Conservation (phyloP, 805 yeast genomes). For the Cyberlindnera mycetangii region DNA sequence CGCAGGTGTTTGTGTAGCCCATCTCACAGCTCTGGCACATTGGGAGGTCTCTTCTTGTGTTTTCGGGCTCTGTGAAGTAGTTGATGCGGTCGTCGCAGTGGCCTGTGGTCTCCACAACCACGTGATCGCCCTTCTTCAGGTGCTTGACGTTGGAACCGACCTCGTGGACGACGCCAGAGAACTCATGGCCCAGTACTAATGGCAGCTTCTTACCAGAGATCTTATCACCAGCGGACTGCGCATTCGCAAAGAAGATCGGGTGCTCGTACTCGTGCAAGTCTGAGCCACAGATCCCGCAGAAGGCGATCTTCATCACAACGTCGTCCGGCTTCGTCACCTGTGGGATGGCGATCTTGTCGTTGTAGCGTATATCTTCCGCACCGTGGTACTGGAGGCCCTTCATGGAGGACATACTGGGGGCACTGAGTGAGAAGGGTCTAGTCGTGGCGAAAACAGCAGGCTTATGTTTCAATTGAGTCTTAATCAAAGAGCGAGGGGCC, state of each 20-base stretch:
- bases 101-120: constrained; percentile 51
- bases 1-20: constrained; percentile 46
- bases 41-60: constrained; percentile 19
- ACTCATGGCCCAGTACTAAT: constrained; percentile 60
- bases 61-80: constrained; percentile 26
- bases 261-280: constrained; percentile 58
- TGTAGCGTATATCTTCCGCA: constrained; percentile 35
- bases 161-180: constrained; percentile 56
- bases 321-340: constrained; percentile 36
- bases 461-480: no score
- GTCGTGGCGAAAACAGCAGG: no score
- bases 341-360: constrained; percentile 35
- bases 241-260: constrained; percentile 60
- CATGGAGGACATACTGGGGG: no score
- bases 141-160: constrained; percentile 48
- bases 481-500: no score
- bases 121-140: constrained; percentile 52
- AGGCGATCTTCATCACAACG: constrained; percentile 42
- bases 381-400: constrained; percentile 39
- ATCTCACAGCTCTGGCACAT: constrained; percentile 42
- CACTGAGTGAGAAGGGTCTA: no score
- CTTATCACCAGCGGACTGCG: constrained; percentile 32
- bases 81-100: constrained; percentile 38
- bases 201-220: constrained; percentile 42
- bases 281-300: constrained; percentile 59